Conservation (phyloP, 2,329 filamentous ascomycete genomes). For the Neofusicoccum umdonicola region DNA sequence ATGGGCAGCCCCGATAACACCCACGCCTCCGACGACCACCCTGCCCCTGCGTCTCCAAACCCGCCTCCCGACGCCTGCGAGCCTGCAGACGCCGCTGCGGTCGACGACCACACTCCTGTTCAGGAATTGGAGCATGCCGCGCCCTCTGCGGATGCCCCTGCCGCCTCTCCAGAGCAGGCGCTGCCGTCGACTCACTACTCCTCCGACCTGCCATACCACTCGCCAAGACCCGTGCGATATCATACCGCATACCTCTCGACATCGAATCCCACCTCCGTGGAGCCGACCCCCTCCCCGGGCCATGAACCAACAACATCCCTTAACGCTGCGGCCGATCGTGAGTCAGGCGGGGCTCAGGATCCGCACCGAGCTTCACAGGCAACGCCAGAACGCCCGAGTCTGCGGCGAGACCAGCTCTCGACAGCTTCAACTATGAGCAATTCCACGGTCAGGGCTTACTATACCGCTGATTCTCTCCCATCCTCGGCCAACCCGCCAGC, state of each 20-base stretch:
- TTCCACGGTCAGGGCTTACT: conserved; percentile 39
- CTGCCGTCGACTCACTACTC: conserved; percentile 23
- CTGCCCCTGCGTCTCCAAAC: not conserved
- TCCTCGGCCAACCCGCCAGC: conserved; percentile 3
- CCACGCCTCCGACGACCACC: not conserved
- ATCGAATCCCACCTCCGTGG: conserved; percentile 29
- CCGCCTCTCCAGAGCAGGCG: conserved; percentile 19
- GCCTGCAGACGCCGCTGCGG: not conserved
- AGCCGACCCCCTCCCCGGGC: conserved; percentile 32
- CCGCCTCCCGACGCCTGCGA: not conserved
- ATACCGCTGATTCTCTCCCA: conserved; percentile 21
- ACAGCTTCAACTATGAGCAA: conserved; percentile 42
- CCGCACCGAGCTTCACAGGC: conserved; percentile 16
- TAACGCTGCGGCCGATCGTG: conserved; percentile 17
- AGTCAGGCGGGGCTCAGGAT: conserved; percentile 8
- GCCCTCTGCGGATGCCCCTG: not conserved
- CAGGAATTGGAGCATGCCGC: conserved; percentile 3
- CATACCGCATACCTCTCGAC: conserved; percentile 31
- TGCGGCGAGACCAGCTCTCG: conserved; percentile 40
- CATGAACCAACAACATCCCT: conserved; percentile 29
- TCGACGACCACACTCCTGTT: not conserved
- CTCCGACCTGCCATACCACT: conserved; percentile 38
- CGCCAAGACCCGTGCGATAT: conserved; percentile 36
- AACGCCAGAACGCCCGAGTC: conserved; percentile 33
- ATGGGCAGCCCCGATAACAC: conserved; percentile 2